Evolutionary conservation across 2,329 filamentous ascomycete genomes (phyloP), one percentile per base, ranked within the genome.

Genomic region (Fusarium sp.): DNA sequence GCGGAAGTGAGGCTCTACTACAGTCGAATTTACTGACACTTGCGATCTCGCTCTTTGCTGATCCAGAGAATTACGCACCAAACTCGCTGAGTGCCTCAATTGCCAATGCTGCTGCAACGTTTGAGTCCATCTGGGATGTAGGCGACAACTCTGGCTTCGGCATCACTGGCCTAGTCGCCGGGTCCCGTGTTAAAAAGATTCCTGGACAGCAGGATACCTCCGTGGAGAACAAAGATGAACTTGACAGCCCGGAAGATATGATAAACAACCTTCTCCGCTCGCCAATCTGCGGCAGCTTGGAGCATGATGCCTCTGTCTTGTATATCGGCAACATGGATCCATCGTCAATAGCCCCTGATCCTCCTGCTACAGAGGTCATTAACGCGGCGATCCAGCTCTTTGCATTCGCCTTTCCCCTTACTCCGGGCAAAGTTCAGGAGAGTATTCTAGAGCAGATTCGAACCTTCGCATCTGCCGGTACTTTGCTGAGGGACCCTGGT

Each of bases 121-220:
- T 98, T 71, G 95, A 99, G 70, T 93, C 88, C 1, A 87, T 99
- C 35, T 99, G 95, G 95, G 94, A 98, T 62, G 86, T 97, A 7
- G 91, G 89, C 8, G 95, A 99, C 74, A 98, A 98, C 72, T 93
- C 89, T 69, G 94, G 93, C 1, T 98, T 97, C 75, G 95, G 96
- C 3, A 89, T 99, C 13, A 96, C 92, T 9, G 92, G 93, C 1
- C 80, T 98, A 22, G 88, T 96, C 2, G 84, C 86, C 22, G 91
- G 92, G 0, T 93, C 95, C 72, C 85, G 89, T 49, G 81, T 93
- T 15, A 87, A 84, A 68, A 85, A 83, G 25, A 82, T 93, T 53
- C 88, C 88, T 12, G 91, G 91, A 26, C 89, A 91, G 70, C 86
- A 89, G 55, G 84, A 87, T 13, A 74, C 77, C 45, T 75, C 79